Base-by-base conservation (phyloP, 1,139 yeast genomes). In the Kurtzmaniella quercitrusa region DNA sequence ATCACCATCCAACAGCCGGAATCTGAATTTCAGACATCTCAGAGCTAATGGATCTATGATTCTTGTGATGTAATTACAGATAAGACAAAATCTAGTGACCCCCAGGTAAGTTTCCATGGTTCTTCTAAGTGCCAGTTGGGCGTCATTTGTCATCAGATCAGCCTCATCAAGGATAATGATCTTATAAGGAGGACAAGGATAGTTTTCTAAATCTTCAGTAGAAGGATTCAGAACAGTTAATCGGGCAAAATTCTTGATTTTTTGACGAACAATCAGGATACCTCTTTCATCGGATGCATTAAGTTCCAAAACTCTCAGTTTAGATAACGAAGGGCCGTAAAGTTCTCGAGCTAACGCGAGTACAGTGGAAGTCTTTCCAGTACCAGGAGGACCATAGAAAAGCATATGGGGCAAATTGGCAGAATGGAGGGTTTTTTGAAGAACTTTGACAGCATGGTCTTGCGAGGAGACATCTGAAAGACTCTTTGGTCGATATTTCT, bases 281-380 rank as follows among this genome's bases (percentile, higher is more conserved):
- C 98, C 98, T 60, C 98, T 78, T 60, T 93, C 98, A 61, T 93
- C 98, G 3, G 96, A 89, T 2, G 98, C 98, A 63, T 93, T 93
- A 53, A 93, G 73, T 63, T 93, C 98, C 48, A 93, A 68, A 0
- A 93, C 96, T 54, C 98, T 74, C 19, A 84, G 67, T 56, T 84
- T 85, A 61, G 78, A 78, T 42, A 90, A 69, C 15, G 58, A 61
- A 1, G 93, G 93, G 0, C 79, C 97, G 58, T 81, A 91, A 40
- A 91, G 66, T 56, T 89, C 91, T 55, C 82, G 85, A 1, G 96
- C 91, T 51, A 91, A 69, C 1, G 97, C 97, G 43, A 91, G 67
- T 41, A 91, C 85, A 0, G 98, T 91, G 1, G 97, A 89, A 0
- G 98, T 91, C 58, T 91, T 91, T 48, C 98, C 98, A 0, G 98